A percentile compares a stretch with the other conserved stretches of the same genome.
Conservation (phyloP, 2,329 filamentous ascomycete species). For the Fusarium sp. region DNA sequence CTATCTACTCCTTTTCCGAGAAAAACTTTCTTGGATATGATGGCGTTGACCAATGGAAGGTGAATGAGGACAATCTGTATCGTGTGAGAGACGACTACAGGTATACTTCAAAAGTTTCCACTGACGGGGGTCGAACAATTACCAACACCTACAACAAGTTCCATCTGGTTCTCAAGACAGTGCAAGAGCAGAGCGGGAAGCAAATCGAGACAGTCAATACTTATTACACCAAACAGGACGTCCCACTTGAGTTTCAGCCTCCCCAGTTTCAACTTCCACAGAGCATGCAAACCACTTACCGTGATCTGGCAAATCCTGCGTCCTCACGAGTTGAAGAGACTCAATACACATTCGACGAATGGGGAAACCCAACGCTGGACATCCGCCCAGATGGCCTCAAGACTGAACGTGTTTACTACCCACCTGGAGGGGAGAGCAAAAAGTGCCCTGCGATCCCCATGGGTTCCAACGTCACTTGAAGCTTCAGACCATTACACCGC, state of each 20-base stretch:
- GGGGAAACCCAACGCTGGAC: neutral
- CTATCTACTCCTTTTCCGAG: neutral
- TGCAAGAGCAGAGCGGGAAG: neutral
- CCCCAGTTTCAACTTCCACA: neutral
- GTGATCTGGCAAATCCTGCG: neutral
- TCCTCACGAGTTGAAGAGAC: neutral
- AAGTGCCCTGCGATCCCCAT: neutral
- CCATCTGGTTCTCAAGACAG: neutral
- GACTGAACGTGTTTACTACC: neutral
- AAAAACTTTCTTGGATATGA: neutral
- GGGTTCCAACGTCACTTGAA: neutral
- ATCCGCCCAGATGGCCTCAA: neutral
- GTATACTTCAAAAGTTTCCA: neutral
- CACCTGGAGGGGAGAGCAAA: neutral
- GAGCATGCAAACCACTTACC: neutral
- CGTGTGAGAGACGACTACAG: neutral
- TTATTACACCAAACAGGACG: neutral
- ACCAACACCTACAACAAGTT: neutral
- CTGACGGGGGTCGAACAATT: neutral
- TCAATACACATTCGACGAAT: neutral
- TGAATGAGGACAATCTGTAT: neutral
- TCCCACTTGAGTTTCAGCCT: neutral
- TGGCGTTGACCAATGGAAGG: neutral
- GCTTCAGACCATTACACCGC: neutral
- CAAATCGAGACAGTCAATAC: neutral